A percentile compares a stretch with the other conserved stretches of the same genome.
Conservation (phyloP, 306 rosid genomes). For the Potentilla sterilis region DNA sequence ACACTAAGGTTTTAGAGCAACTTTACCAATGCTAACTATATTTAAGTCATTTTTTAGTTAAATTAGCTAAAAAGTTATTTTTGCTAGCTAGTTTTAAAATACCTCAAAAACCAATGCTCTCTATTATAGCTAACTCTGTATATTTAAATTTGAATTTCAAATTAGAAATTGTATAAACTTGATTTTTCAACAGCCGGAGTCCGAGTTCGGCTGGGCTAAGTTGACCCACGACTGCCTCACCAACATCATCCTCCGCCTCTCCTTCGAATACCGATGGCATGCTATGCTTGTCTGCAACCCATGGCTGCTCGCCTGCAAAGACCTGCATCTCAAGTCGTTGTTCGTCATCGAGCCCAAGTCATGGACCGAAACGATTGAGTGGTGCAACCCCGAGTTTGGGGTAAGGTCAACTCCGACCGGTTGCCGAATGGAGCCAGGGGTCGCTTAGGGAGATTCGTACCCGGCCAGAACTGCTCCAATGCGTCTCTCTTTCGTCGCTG, state of each 20-base stretch:
- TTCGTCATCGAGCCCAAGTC: slow-evolving; percentile 63
- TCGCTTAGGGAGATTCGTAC: slow-evolving; percentile 56
- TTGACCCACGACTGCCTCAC: slow-evolving; percentile 70
- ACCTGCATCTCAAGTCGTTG: slow-evolving; percentile 54
- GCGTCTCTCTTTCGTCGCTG: slow-evolving; percentile 46
- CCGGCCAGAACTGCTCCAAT: slow-evolving; percentile 75
- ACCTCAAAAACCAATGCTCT: no score
- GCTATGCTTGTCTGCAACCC: slow-evolving; percentile 75
- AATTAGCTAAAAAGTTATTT: no score
- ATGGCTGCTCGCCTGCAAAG: slow-evolving; percentile 63
- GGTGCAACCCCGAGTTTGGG: slow-evolving; percentile 70
- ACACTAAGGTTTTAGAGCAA: no score
- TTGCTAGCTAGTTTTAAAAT: no score
- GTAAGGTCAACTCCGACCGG: slow-evolving; percentile 66
- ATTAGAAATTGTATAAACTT: no score
- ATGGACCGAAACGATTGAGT: slow-evolving; percentile 39
- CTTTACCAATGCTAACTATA: no score
- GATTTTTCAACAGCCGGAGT: no score
- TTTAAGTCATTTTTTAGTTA: no score
- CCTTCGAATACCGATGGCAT: slow-evolving; percentile 62
- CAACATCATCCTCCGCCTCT: slow-evolving; percentile 70
- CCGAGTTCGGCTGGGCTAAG: no score
- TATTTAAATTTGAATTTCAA: no score
- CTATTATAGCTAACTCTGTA: no score
- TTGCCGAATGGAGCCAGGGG: slow-evolving; percentile 45